Conservation (phyloP, 1,139 yeast genomes). For the Hyphopichia burtonii region DNA sequence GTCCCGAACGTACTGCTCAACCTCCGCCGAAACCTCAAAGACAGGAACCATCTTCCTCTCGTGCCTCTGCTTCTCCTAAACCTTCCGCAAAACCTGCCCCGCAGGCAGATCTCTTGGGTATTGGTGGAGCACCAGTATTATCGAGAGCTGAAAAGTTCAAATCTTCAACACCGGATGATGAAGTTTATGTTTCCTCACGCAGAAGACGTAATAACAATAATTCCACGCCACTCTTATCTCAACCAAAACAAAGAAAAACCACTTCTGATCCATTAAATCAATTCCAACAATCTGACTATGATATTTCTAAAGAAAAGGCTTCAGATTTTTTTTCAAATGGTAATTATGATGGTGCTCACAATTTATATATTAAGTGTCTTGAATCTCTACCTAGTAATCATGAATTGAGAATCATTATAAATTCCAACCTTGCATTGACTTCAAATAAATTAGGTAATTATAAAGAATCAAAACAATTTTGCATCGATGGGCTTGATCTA, state of each 20-base stretch:
- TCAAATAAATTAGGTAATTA: slow-evolving; percentile 73
- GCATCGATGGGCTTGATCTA: slow-evolving; percentile 57
- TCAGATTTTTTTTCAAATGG: slow-evolving; percentile 69
- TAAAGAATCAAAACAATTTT: slow-evolving; percentile 54
- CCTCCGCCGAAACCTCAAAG: neutral
- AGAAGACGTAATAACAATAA: slow-evolving; percentile 8
- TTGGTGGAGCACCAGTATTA: slow-evolving; percentile 11
- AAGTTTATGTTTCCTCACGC: slow-evolving; percentile 16
- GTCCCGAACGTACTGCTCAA: neutral
- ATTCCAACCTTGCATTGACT: slow-evolving; percentile 76
- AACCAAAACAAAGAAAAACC: neutral
- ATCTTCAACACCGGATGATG: slow-evolving; percentile 8
- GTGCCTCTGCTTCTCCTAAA: neutral
- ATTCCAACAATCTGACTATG: slow-evolving; percentile 50
- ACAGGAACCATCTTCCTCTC: neutral
- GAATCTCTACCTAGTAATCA: slow-evolving; percentile 64
- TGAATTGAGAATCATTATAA: slow-evolving; percentile 63
- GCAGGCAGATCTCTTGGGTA: slow-evolving; percentile 19
- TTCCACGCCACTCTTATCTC: neutral
- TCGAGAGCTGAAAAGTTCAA: slow-evolving; percentile 20
- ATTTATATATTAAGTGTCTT: slow-evolving; percentile 61
- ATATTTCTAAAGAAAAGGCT: slow-evolving; percentile 60
- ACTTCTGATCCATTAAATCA: slow-evolving; percentile 30
- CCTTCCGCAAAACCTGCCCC: neutral
- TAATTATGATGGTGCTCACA: slow-evolving; percentile 71